Percentiles rank a stretch among this genome's conserved stretches.
These are phyloP conservation scores for Fusarium sp. DNA, from an alignment of 2,329 filamentous ascomycete genomes.

Conservation along the genomic window DNA sequence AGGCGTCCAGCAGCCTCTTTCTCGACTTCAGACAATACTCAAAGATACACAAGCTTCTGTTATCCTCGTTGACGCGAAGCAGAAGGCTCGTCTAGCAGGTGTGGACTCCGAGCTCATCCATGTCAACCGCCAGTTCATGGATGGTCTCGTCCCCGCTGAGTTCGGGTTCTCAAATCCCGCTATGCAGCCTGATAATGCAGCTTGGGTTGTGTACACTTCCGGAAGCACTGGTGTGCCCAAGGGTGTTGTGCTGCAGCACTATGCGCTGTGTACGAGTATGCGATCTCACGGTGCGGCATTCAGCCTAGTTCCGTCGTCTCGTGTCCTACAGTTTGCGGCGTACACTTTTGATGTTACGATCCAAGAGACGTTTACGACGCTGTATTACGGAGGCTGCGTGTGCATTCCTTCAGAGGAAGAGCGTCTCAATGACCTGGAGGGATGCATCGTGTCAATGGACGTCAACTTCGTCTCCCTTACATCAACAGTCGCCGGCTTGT, in stretches of 20 bases:
- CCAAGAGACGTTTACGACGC: neutral
- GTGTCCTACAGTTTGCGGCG: neutral
- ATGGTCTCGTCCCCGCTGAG: neutral
- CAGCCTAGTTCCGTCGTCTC: neutral
- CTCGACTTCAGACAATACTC: neutral
- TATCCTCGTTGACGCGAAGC: neutral
- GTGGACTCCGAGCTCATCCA: neutral
- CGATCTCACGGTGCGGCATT: neutral
- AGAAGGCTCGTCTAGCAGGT: neutral
- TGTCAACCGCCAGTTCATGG: neutral
- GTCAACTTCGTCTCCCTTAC: neutral
- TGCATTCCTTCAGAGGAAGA: neutral
- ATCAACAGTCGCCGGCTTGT: neutral
- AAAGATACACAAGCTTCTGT: neutral
- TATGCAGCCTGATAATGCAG: neutral
- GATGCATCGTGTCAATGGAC: neutral
- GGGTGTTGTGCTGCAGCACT: neutral
- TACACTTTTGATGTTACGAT: neutral
- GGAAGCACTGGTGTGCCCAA: neutral
- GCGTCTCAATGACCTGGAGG: neutral
- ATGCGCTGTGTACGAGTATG: neutral
- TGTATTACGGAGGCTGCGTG: neutral
- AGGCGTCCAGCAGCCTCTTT: neutral
- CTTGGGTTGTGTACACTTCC: neutral
- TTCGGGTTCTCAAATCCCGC: neutral